These are phyloP conservation scores for Guyanaporus albipodus DNA, from an alignment of 768 basidiomycete genomes.

Conservation along the genomic window DNA sequence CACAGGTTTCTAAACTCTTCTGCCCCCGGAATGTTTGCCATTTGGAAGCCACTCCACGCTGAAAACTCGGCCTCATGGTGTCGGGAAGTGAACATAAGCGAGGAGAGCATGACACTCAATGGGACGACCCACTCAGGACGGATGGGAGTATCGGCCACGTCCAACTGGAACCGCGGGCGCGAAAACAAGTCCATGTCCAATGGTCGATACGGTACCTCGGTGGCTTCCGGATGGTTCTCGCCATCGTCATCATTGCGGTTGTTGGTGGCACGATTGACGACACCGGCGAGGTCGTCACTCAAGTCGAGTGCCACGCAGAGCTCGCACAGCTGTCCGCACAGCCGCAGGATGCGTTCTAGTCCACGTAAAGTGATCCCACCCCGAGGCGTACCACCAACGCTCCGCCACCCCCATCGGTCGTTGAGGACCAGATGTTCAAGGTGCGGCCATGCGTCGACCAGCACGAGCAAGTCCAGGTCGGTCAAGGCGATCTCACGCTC, in stretches of 20 bases:
- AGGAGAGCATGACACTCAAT: neutral
- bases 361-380: conserved; percentile 1
- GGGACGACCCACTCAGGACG: neutral
- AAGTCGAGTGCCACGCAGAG: too few species aligned
- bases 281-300: too few species aligned
- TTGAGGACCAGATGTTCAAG: conserved; percentile 7
- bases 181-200: neutral
- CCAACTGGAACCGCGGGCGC: neutral
- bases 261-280: too few species aligned
- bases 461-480: conserved; percentile 2
- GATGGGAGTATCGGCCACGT: neutral
- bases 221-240: too few species aligned
- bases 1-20: neutral
- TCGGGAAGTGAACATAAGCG: neutral
- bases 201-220: neutral
- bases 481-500: conserved; percentile 2
- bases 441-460: conserved; percentile 8
- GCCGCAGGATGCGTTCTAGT: neutral
- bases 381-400: too few species aligned
- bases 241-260: too few species aligned
- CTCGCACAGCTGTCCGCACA: too few species aligned
- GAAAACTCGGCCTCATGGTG: neutral
- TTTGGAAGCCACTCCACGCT: neutral
- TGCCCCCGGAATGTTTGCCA: neutral
- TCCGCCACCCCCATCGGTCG: conserved; percentile 8